These are phyloP conservation scores for Capronia americana DNA, from an alignment of 2,329 filamentous ascomycete genomes.

Conservation along the genomic window DNA sequence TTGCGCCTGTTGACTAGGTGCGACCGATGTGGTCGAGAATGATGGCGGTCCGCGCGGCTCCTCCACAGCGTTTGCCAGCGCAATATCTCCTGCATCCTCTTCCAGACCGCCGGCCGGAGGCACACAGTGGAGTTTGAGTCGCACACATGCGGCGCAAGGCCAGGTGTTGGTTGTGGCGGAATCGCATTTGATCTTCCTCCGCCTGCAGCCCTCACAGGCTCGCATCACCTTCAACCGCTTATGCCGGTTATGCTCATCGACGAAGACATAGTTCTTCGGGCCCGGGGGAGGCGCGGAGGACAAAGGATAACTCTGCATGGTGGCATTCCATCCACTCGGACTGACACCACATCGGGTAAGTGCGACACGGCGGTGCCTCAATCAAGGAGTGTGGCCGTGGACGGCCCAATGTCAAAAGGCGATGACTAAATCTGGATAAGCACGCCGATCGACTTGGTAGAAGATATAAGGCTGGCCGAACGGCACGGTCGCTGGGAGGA, in stretches of 20 bases:
- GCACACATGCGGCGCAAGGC: slow-evolving; percentile 93
- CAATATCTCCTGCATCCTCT: slow-evolving; percentile 50
- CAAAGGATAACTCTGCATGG: slow-evolving; percentile 38
- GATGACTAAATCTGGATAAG: slow-evolving; percentile 20
- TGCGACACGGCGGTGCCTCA: slow-evolving; percentile 28
- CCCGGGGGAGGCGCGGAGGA: slow-evolving; percentile 33
- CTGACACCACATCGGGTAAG: slow-evolving; percentile 38
- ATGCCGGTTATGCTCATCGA: slow-evolving; percentile 97
- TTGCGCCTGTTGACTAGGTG: slow-evolving; percentile 28
- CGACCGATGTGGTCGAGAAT: slow-evolving; percentile 15
- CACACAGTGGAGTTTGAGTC: slow-evolving; percentile 90
- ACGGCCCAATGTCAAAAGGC: slow-evolving; percentile 14
- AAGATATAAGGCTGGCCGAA: slow-evolving; percentile 7
- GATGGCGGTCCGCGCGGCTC: slow-evolving; percentile 21
- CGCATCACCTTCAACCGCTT: slow-evolving; percentile 98
- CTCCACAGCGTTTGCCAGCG: slow-evolving; percentile 16
- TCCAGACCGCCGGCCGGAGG: slow-evolving; percentile 83
- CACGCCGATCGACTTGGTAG: slow-evolving; percentile 1
- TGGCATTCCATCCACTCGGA: slow-evolving; percentile 34
- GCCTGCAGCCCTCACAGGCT: slow-evolving; percentile 92
- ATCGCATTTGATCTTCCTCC: slow-evolving; percentile 98
- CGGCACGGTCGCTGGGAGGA: background rate
- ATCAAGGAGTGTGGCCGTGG: slow-evolving; percentile 31
- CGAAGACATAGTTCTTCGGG: slow-evolving; percentile 85
- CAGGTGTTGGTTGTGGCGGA: slow-evolving; percentile 95